Conservation (phyloP, 495 filamentous ascomycete genomes). For the Viridothelium virens region DNA sequence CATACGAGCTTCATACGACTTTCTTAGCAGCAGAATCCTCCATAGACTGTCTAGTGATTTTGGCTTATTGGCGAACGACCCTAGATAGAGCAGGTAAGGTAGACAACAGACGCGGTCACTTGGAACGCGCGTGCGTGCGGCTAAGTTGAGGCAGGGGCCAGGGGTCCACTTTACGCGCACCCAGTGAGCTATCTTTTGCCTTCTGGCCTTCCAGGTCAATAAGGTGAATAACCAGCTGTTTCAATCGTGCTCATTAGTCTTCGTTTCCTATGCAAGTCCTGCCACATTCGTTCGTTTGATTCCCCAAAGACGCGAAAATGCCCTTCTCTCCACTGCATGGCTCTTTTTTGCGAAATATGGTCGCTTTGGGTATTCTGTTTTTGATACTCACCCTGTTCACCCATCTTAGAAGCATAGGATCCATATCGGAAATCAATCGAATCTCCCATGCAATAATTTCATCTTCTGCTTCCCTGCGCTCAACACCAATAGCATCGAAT, state of each 20-base stretch:
- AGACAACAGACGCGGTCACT: neutral
- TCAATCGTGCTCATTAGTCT: neutral
- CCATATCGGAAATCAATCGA: neutral
- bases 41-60: too few species aligned
- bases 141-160: neutral
- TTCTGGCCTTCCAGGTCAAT: neutral
- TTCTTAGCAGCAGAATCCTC: too few species aligned
- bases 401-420: neutral
- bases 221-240: neutral
- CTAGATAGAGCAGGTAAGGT: too few species aligned
- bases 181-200: neutral
- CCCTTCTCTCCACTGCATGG: neutral
- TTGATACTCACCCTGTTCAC: neutral
- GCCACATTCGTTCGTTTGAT: neutral
- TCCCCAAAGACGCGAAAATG: neutral
- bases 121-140: neutral
- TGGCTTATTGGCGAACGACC: too few species aligned
- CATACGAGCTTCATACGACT: neutral
- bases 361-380: constrained; percentile 1
- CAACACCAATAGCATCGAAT: neutral
- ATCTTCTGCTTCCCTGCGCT: neutral
- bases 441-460: neutral
- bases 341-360: neutral
- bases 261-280: neutral
- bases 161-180: neutral